Base-by-base conservation (phyloP, 495 filamentous ascomycete species). In the Amorphotheca resinae region DNA sequence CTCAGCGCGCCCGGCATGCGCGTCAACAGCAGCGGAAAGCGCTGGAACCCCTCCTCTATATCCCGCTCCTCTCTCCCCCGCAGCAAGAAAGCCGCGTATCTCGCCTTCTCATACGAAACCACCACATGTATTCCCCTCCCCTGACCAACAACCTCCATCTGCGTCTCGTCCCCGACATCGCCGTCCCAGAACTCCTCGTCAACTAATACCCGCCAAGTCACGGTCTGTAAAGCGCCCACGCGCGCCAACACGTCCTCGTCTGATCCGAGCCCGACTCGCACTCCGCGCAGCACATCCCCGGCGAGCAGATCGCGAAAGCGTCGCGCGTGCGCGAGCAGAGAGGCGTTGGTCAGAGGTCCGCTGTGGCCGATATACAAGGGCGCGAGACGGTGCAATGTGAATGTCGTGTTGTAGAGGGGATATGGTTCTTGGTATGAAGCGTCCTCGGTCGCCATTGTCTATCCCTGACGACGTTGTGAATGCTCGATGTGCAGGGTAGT, bases 311-410 rank as follows among this genome's bases (percentile, higher is more conserved):
- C 69, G 43, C 63, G 70, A 15, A 78, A 60, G 15, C 65, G 60
- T 35, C 59, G 59, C 12, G 71, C 66, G 49, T 76, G 69, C 15
- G 61, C 60, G 31, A 61, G 63, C 5, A 76, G 54, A 15, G 38
- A 41, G 4, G 34, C 11, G 22, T 52, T 45, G 41, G 45, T 22
- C 40, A 58, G 44, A 12, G 69, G 63, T 4, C 60, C 43, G 16
- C 60, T 52, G 18, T 3, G 30, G 46, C 62, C 63, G 35, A 64
- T 63, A 51, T 72, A 62, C 20, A 77, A 64, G 12, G 72, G 72
- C 1, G 73, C 74, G 30, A 77, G 61, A 28, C 70, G 68, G 50
- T 77, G 62, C n/a, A 70, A 49, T 7, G 66, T 69, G 63, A 70
- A 78, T 7, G 69, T 73, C 1, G 68, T 69, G 38, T 72, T 69